Percentiles rank a stretch among this genome's conserved stretches.
These are phyloP conservation scores for Irpex sp. DNA, from an alignment of 1,284 basidiomycete genomes.

Conservation along the genomic window DNA sequence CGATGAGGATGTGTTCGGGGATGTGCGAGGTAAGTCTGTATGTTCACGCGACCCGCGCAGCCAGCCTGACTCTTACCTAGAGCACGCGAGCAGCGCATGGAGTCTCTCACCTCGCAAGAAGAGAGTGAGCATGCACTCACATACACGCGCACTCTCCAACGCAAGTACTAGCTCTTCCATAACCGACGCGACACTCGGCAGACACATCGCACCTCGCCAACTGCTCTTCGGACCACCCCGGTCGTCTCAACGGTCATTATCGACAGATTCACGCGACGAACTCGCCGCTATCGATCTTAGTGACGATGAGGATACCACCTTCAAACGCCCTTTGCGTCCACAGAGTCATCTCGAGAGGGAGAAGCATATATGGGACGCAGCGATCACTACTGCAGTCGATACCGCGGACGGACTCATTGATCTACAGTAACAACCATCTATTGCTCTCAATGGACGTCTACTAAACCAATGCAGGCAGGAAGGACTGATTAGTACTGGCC, in stretches of 20 bases:
- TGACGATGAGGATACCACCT: constrained; percentile 1
- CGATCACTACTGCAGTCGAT: constrained; percentile 32
- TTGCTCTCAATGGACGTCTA: not conserved
- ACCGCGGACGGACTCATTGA: constrained; percentile 33
- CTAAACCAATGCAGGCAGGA: not conserved
- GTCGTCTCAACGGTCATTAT: not conserved
- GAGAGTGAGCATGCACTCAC: not conserved
- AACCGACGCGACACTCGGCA: constrained; percentile 6
- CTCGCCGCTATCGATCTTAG: not conserved
- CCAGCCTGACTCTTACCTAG: not conserved
- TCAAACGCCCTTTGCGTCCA: not conserved
- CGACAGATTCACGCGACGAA: not conserved
- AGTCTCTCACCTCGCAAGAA: not conserved
- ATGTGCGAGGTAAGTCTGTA: not conserved
- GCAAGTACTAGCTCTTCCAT: constrained; percentile 10
- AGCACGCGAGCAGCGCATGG: not conserved
- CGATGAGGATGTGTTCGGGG: not conserved
- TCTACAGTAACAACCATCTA: constrained; percentile 27
- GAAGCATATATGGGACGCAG: constrained; percentile 34
- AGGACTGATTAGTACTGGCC: constrained; percentile 23
- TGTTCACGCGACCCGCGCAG: not conserved
- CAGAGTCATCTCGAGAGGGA: not conserved
- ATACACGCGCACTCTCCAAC: constrained; percentile 6
- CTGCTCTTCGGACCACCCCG: not conserved
- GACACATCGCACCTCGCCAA: not conserved